Base-by-base conservation (phyloP, 1,284 basidiomycete species). In the Cutaneotrichosporon sp. region DNA sequence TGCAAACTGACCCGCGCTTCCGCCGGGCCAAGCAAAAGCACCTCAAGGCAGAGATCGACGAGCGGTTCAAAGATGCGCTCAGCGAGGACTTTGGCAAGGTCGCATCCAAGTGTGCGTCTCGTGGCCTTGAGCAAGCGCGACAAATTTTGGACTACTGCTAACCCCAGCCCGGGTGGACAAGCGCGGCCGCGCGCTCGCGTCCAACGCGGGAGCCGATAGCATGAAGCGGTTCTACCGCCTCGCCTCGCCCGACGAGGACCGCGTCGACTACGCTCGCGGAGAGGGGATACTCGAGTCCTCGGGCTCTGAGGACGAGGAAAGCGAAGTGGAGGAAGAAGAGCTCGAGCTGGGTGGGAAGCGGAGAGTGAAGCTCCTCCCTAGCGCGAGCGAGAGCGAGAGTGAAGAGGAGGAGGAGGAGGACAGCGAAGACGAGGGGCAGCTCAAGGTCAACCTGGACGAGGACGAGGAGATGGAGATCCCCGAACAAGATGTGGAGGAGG, bases 1-100 rank as follows among this genome's bases (percentile, higher is more conserved):
- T 97, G 48, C 86, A 85, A 71, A 86, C 88, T 26, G 94, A 98
- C 74, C 94, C 94, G 49, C 84, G 94, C 51, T 98, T 98, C 78
- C 80, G 93, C 32, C 81, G 82, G 20, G 87, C 88, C 1, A 88
- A 84, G 67, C 87, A 85, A 71, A 84, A 87, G 44, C 79, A 84
- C 49, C 79, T 84, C 62, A 96, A 93, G 74, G 85, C 96, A 46
- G 82, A 87, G 55, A 82, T 97, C 34, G 94, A 98, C 72, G 86
- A 94, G 14, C 85, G 94, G n/a, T 98, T 98, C 82, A 89, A 87
- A 71, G 78, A 80, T 55, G 79, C 96, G 17, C 83, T 97, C 46
- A 79, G 52, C 25, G 71, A 73, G 41, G 74, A 72, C 61, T 76
- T 75, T 62, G 71, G 71, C 41, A 66, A 66, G 26, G 69, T 58